Evolutionary conservation across 2,329 filamentous ascomycete species (phyloP).

Genomic region (Epichloe brachyelytri): DNA sequence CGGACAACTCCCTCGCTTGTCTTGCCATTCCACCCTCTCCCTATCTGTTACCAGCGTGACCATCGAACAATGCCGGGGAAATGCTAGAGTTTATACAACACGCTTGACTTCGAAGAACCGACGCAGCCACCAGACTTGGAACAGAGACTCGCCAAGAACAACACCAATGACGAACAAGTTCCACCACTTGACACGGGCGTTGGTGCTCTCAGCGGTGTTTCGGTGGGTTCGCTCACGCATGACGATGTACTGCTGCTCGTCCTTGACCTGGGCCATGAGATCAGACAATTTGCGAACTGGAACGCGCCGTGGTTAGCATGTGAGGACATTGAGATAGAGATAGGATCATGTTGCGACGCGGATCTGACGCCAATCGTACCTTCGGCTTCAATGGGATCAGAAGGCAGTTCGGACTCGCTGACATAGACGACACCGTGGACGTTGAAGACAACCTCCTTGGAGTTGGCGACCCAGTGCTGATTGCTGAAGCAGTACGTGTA

Average conservation of each 20-base stretch:
- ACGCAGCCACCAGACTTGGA: conserved; percentile 99
- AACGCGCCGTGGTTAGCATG: conserved; percentile 6
- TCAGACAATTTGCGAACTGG: conserved; percentile 74
- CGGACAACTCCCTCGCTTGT: too few relatives aligned
- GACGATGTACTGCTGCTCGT: conserved; percentile 96
- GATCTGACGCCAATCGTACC: conserved; percentile 34
- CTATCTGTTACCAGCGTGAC: too few relatives aligned
- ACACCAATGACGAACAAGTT: conserved; percentile 90
- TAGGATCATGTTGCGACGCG: not conserved
- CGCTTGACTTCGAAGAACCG: conserved; percentile 87
- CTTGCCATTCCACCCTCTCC: too few relatives aligned
- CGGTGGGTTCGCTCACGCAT: conserved; percentile 89
- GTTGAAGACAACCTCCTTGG: conserved; percentile 98
- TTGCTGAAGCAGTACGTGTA: conserved; percentile 99
- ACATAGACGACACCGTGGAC: conserved; percentile 98
- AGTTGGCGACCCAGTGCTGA: conserved; percentile 91
- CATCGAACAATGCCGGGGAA: too few relatives aligned
- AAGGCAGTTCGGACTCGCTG: conserved; percentile 67
- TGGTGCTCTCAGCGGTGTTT: conserved; percentile 98
- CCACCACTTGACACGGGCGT: conserved; percentile 98
- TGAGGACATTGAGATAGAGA: not conserved
- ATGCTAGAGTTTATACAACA: conserved; percentile 35
- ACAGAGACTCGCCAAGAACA: conserved; percentile 80
- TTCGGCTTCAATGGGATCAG: conserved; percentile 84
- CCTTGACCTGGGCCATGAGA: conserved; percentile 81